These are phyloP conservation scores for Solanum paucissectum DNA, from an alignment of 257 asterid genomes.

Conservation along the genomic window DNA sequence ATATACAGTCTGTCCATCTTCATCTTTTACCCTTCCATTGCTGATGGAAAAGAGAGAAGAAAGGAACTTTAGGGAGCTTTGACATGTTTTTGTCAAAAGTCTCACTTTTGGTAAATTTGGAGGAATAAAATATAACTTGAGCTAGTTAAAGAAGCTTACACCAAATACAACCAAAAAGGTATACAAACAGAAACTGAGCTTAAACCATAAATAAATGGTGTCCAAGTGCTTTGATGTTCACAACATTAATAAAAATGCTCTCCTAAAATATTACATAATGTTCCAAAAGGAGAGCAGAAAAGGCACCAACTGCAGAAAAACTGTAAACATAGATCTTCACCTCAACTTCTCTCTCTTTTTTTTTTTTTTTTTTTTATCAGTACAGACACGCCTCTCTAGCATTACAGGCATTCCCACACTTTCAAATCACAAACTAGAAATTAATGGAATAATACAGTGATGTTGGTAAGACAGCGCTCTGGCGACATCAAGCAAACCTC, in stretches of 20 bases:
- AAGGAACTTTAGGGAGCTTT: background rate
- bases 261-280: background rate
- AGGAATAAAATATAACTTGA: background rate
- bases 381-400: background rate
- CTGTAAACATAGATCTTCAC: background rate
- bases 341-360: background rate
- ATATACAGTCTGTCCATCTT: background rate
- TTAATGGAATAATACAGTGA: slow-evolving; percentile 31
- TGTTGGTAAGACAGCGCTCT: slow-evolving; percentile 18
- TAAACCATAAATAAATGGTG: background rate
- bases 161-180: background rate
- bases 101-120: background rate
- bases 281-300: background rate
- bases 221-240: background rate
- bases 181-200: background rate
- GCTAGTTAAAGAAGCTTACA: background rate
- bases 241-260: background rate
- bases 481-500: slow-evolving; percentile 19
- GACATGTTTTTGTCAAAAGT: background rate
- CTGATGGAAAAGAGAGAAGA: background rate
- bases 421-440: slow-evolving; percentile 29
- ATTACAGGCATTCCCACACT: background rate
- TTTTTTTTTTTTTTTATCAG: background rate
- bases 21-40: background rate
- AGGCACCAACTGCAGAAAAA: background rate